phyloP scores from a whole-genome alignment of 179 eudicot genomes.

The Heliamphora pulchella region DNA sequence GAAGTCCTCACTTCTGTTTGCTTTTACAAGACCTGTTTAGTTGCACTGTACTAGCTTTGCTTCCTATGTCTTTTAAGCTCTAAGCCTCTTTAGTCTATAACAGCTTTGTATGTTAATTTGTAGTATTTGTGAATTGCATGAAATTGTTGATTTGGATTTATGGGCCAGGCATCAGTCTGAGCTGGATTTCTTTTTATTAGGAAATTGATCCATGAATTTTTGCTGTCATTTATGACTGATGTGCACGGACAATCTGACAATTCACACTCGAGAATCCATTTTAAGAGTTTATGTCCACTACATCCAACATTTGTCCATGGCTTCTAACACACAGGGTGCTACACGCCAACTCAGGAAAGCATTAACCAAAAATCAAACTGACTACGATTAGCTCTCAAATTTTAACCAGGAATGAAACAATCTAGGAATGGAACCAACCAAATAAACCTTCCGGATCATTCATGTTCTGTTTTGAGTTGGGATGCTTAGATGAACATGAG shows the following conservation, averaged over 20 bases:
- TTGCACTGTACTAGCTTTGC: neutral
- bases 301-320: constrained; percentile 3
- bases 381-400: neutral
- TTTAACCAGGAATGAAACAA: neutral
- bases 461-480: neutral
- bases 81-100: neutral
- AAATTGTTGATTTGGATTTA: neutral
- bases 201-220: neutral
- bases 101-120: no score
- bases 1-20: neutral
- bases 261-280: neutral
- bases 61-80: neutral
- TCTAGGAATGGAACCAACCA: neutral
- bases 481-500: neutral
- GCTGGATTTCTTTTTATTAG: neutral
- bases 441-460: neutral
- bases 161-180: neutral
- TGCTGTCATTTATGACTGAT: neutral
- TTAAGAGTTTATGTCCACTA: neutral
- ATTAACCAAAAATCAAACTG: neutral
- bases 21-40: neutral
- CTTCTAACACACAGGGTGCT: neutral
- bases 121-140: neutral
- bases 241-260: constrained; percentile 5
- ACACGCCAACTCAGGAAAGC: neutral